phyloP scores from a whole-genome alignment of 345 rosid species.

The Populus nigra region DNA sequence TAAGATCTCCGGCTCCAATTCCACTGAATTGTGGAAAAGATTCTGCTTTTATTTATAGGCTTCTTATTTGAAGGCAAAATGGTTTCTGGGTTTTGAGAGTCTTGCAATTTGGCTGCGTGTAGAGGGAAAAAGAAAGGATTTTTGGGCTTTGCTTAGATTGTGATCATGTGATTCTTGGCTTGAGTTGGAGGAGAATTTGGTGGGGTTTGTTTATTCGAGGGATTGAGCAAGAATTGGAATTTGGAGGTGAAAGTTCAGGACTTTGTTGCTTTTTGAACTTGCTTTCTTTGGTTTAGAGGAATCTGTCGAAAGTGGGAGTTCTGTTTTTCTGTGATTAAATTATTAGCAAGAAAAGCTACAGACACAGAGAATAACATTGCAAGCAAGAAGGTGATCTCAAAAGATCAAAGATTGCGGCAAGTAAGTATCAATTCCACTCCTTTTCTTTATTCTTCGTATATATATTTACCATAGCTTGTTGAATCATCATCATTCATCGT shows the following conservation, averaged over 20 bases:
- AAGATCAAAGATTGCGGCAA: slow-evolving; percentile 32
- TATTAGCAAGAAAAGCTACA: not conserved
- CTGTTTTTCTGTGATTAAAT: not conserved
- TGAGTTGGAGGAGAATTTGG: not conserved
- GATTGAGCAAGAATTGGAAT: not conserved
- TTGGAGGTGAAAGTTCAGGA: no score
- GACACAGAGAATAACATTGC: slow-evolving; percentile 13
- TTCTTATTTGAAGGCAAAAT: no score
- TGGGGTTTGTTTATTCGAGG: no score
- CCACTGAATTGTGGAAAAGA: not conserved
- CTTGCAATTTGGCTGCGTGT: not conserved
- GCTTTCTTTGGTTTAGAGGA: not conserved
- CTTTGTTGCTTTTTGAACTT: not conserved
- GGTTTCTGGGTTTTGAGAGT: not conserved
- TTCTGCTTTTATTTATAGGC: no score
- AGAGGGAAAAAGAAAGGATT: not conserved
- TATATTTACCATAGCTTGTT: not conserved
- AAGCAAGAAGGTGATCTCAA: slow-evolving; percentile 18
- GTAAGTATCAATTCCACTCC: slow-evolving; percentile 37
- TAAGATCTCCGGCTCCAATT: not conserved
- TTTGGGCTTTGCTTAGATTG: not conserved
- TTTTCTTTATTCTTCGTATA: not conserved
- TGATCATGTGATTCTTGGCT: slow-evolving; percentile 5
- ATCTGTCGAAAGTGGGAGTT: not conserved
- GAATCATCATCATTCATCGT: not conserved